phyloP scores from a whole-genome alignment of 176 grass and related monocot genomes.

The Areca catechu region DNA sequence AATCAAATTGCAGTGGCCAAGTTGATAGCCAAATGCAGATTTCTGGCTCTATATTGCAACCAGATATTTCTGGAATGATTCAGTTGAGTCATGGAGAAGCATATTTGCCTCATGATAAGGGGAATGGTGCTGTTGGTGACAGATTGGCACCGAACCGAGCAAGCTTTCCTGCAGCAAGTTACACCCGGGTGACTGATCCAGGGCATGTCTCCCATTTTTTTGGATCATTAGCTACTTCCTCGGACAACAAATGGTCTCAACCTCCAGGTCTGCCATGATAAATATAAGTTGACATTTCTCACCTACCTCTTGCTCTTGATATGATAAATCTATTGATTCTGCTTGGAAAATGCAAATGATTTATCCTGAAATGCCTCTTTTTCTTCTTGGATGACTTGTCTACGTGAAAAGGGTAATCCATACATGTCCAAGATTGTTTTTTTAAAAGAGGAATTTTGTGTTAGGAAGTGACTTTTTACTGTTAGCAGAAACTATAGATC shows the following conservation, averaged over 20 bases:
- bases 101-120: conserved; percentile 97
- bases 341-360: too few relatives aligned
- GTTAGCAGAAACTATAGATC: too few relatives aligned
- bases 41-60: conserved; percentile 84
- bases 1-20: conserved; percentile 53
- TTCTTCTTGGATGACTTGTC: too few relatives aligned
- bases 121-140: conserved; percentile 59
- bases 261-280: conserved; percentile 4
- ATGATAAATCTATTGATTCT: conserved; percentile 8
- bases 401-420: too few relatives aligned
- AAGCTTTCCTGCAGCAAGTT: conserved; percentile 43
- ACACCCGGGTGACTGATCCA: conserved; percentile 46
- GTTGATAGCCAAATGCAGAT: conserved; percentile 87
- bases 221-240: conserved; percentile 44
- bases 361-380: too few relatives aligned
- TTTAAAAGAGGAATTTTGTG: too few relatives aligned
- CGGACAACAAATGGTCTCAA: conserved; percentile 42
- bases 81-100: conserved; percentile 84
- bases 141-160: conserved; percentile 48
- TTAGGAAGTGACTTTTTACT: too few relatives aligned
- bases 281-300: neutral
- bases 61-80: conserved; percentile 89
- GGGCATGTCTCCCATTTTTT: conserved; percentile 48
- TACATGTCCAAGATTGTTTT: too few relatives aligned
- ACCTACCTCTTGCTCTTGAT: neutral